Base-by-base conservation (phyloP, 2,329 filamentous ascomycete species). In the Ceratocystis cubensis region DNA sequence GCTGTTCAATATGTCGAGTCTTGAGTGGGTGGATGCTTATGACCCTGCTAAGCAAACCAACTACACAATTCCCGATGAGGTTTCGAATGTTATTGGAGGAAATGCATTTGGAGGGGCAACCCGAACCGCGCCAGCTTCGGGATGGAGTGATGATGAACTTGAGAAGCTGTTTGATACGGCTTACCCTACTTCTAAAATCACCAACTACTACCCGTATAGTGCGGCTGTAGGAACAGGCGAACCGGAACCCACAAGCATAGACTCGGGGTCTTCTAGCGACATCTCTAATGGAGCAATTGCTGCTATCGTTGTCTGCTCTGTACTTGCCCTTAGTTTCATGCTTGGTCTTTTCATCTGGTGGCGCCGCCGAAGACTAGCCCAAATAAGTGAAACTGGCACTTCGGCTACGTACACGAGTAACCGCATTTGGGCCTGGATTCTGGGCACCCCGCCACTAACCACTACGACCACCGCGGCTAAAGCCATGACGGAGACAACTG, bases 1-100 rank as follows among this genome's bases (percentile, higher is more conserved):
- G 59, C 80, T 90, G 30, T 93, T 91, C 76, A 91, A 95, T 72
- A 77, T 91, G 64, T 88, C 84, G 8, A 83, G 81, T 45, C 79
- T 85, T 0, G 72, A 80, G 64, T 96, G 91, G 91, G 78, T 86
- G 66, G 81, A 84, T 25, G 79, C 80, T 1, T 96, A 93, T 73
- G 83, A 85, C 50, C 87, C 89, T 0, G 76, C 81, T 0, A 79
- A 78, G 6, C 85, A 82, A 73, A 79, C 79, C 28, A 75, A 81
- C n/a, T 96, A 96, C 73, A 78, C 79, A 1, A 88, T 94, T 1
- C 89, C 88, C 0, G 76, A 81, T 17, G 78, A 79, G 20, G 82
- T 94, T 2, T 79, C 83, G 65, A 76, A 78, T 0, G 81, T 83
- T 69, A 87, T 94, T 64, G 89, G 89, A 28, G 89, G 90, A 10